Conservation (phyloP, 108 stramenopile genomes). For the Thalassiosira profunda region DNA sequence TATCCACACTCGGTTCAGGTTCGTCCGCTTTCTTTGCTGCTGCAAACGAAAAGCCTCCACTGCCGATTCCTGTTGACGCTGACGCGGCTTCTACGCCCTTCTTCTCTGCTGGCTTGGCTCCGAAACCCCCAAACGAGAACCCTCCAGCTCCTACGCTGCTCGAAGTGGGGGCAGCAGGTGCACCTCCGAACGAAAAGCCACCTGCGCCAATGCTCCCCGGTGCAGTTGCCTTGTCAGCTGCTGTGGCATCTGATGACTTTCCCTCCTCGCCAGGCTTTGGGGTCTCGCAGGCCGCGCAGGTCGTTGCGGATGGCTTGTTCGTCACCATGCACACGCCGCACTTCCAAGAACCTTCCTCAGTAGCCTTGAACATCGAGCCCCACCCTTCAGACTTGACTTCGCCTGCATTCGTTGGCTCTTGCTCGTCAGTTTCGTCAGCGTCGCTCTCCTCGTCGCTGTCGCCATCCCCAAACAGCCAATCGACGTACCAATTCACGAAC, state of each 20-base stretch:
- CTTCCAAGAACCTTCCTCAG: conserved; percentile 84
- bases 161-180: not conserved
- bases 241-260: conserved; percentile 5
- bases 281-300: conserved; percentile 87
- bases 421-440: no score
- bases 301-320: conserved; percentile 51
- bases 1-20: no score
- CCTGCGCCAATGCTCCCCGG: conserved; percentile 50
- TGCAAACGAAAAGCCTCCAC: conserved; percentile 15
- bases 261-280: conserved; percentile 64
- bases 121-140: conserved; percentile 57
- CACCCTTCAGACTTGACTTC: conserved; percentile 50
- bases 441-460: conserved; percentile 58
- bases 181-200: conserved; percentile 65
- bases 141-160: conserved; percentile 58
- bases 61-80: no score
- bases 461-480: conserved; percentile 90
- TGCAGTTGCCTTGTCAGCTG: conserved; percentile 22
- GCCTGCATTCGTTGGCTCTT: no score
- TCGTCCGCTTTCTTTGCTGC: conserved; percentile 7
- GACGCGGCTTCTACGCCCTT: no score
- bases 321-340: conserved; percentile 82
- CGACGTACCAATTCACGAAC: conserved; percentile 87
- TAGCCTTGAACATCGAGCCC: conserved; percentile 51
- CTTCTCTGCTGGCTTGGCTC: no score